These are phyloP conservation scores for Chrysanthemum lavandulifolium DNA, from an alignment of 129 eudicot species.

Conservation along the genomic window DNA sequence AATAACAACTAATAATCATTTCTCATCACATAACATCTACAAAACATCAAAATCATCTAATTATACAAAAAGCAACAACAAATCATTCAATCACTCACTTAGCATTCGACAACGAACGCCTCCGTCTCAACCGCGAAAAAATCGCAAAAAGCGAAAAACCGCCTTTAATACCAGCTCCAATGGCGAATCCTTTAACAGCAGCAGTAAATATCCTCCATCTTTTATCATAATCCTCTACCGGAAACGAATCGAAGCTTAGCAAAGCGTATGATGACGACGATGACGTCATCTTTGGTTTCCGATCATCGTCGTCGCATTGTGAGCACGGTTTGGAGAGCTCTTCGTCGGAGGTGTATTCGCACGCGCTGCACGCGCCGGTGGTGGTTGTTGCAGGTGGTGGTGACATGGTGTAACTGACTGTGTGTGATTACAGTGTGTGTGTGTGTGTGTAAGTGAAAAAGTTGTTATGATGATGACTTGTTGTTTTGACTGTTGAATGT, in stretches of 20 bases:
- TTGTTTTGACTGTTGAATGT: no score
- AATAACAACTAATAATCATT: no score
- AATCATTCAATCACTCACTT: slow-evolving; percentile 38
- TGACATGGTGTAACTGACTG: no score
- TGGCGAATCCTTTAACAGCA: slow-evolving; percentile 80
- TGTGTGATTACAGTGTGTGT: no score
- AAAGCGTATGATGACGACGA: slow-evolving; percentile 69
- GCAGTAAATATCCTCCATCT: slow-evolving; percentile 71
- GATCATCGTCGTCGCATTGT: no score
- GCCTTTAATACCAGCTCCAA: slow-evolving; percentile 97
- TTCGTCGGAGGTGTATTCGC: no score
- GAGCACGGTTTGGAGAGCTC: no score
- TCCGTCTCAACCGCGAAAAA: slow-evolving; percentile 79
- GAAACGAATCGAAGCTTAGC: slow-evolving; percentile 63
- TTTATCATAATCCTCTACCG: slow-evolving; percentile 70
- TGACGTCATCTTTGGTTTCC: slow-evolving; percentile 28
- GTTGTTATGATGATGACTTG: no score
- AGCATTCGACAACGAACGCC: slow-evolving; percentile 41
- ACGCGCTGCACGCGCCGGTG: no score
- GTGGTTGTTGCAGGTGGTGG: no score
- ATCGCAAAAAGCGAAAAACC: slow-evolving; percentile 83
- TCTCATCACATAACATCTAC: background rate
- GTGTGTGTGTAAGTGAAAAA: no score
- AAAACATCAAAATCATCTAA: background rate
- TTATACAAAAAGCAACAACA: background rate